Evolutionary conservation across 75 land plant species (phyloP).

Genomic region (Azolla pinnata): DNA sequence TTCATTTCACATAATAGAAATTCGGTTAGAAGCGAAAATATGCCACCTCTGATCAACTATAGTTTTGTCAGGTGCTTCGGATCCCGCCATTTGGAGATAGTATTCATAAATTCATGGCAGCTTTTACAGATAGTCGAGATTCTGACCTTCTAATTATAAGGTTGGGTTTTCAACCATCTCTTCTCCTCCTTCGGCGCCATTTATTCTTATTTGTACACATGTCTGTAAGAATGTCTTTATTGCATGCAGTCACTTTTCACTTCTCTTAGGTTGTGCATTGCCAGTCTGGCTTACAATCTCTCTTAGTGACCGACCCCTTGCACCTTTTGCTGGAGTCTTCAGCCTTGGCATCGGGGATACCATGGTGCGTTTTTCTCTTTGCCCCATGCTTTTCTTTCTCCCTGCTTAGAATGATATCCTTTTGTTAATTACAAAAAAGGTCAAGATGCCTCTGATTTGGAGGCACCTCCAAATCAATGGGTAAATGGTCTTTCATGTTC

Average conservation of each 20-base stretch:
- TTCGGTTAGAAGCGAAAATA: no score
- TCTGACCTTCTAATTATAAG: conserved; percentile 85
- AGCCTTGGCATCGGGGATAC: conserved; percentile 98
- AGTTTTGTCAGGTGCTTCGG: conserved; percentile 48
- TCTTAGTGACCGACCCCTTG: conserved; percentile 68
- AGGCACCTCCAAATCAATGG: no score
- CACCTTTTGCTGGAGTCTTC: conserved; percentile 92
- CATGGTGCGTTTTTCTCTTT: conserved; percentile 39
- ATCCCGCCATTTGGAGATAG: conserved; percentile 68
- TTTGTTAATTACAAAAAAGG: neutral
- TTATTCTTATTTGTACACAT: neutral
- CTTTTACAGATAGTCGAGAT: conserved; percentile 89
- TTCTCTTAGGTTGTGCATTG: conserved; percentile 87
- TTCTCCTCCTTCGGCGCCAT: neutral
- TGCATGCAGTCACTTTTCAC: conserved; percentile 74
- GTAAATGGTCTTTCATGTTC: no score
- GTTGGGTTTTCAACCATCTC: conserved; percentile 9
- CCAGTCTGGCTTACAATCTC: conserved; percentile 79
- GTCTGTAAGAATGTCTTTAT: neutral
- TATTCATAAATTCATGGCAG: conserved; percentile 73
- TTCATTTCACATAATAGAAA: no score
- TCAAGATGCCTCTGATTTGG: neutral
- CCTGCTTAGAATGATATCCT: neutral
- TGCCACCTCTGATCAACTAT: no score
- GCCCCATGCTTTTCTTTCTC: neutral